Conservation (phyloP, 805 yeast genomes). For the Lipomyces yamadae region DNA sequence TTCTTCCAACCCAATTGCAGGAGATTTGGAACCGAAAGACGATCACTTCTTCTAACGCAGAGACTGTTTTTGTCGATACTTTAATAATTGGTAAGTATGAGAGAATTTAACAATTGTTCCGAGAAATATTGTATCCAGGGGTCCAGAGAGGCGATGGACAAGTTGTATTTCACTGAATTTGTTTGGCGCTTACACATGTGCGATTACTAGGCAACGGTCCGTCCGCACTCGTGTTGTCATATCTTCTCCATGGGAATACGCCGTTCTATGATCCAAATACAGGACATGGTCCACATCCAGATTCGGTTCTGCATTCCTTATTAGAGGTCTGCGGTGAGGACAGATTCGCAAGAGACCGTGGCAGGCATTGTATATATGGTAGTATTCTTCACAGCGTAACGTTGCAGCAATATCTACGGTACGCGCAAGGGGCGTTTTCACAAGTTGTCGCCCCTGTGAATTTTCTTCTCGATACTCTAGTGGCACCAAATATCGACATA, state of each 20-base stretch:
- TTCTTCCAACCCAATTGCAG: background rate
- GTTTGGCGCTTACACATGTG: background rate
- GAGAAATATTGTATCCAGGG: background rate
- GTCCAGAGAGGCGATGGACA: background rate
- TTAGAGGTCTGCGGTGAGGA: slow-evolving; percentile 19
- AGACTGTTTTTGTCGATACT: background rate
- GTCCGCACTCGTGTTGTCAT: slow-evolving; percentile 44
- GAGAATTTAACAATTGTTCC: background rate
- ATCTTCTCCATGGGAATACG: slow-evolving; percentile 43
- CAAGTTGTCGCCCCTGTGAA: slow-evolving; percentile 39
- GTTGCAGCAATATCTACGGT: slow-evolving; percentile 37
- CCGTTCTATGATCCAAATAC: slow-evolving; percentile 42
- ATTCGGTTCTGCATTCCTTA: slow-evolving; percentile 39
- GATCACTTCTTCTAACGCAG: background rate
- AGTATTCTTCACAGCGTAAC: slow-evolving; percentile 29
- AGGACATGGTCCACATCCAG: slow-evolving; percentile 43
- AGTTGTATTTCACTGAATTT: background rate
- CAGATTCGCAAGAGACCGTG: background rate
- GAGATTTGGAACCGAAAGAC: background rate
- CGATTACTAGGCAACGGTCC: slow-evolving; percentile 43
- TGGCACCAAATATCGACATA: slow-evolving; percentile 41
- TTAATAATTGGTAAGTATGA: background rate
- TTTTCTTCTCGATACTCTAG: slow-evolving; percentile 41
- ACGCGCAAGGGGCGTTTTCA: slow-evolving; percentile 28
- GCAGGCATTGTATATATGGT: slow-evolving; percentile 17